These are phyloP conservation scores for Davidsoniella virescens DNA, from an alignment of 2,329 filamentous ascomycete genomes.

Conservation along the genomic window DNA sequence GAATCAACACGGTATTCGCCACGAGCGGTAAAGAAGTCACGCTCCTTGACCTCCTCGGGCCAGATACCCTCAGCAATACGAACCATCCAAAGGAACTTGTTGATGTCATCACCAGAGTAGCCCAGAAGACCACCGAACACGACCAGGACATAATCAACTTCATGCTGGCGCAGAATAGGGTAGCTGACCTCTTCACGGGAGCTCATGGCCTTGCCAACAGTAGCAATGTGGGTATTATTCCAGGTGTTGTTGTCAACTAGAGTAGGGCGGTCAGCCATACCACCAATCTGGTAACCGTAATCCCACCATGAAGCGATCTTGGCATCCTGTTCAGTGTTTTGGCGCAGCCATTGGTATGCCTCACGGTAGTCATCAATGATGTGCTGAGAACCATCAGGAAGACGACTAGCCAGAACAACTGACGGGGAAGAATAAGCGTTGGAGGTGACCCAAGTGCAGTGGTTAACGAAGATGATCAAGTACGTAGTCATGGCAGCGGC, in stretches of 20 bases:
- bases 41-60: conserved; percentile 97
- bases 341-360: conserved; percentile 97
- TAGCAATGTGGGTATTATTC: conserved; percentile 99
- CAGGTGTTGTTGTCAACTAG: conserved; percentile 99
- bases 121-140: conserved; percentile 92
- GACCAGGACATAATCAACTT: conserved; percentile 96
- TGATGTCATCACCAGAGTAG: conserved; percentile 97
- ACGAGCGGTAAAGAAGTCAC: conserved; percentile 82
- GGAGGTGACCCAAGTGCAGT: conserved; percentile 98
- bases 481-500: conserved; percentile 59
- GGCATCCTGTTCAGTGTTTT: conserved; percentile 86
- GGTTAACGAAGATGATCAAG: conserved; percentile 81
- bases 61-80: conserved; percentile 97
- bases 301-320: conserved; percentile 99
- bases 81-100: conserved; percentile 99
- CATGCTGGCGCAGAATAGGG: conserved; percentile 93
- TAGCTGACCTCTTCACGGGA: conserved; percentile 96
- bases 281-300: conserved; percentile 98
- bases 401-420: conserved; percentile 78
- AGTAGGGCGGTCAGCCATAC: conserved; percentile 94
- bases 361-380: conserved; percentile 99
- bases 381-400: conserved; percentile 90
- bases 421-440: conserved; percentile 98
- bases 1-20: conserved; percentile 92
- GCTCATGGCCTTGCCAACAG: conserved; percentile 97